Base-by-base conservation (phyloP, 371 early-diverging fungal species). In the Zychaea mexicana region DNA sequence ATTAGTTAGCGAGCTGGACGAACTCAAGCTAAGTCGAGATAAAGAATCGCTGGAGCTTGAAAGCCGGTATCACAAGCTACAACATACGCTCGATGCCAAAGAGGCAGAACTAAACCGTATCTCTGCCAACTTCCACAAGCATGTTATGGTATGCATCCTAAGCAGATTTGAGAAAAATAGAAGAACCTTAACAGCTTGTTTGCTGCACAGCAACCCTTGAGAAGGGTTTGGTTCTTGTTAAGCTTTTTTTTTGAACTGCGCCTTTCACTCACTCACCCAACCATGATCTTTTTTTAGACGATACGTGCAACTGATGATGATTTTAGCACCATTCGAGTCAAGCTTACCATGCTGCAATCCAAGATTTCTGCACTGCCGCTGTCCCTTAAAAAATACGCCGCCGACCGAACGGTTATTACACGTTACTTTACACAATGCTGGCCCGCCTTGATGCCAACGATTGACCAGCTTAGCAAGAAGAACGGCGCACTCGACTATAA, bases 301-400 rank as follows among this genome's bases (percentile, higher is more conserved):
- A 76, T 80, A 42, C 73, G 75, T 12, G 75, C 77, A 12, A 80
- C 80, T 0, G 80, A 80, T 38, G 80, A 77, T 49, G 80, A 80
- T 54, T 74, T 72, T 59, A 69, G 71, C 17, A 80, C 80, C 38
- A 74, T 80, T 60, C 71, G 57, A 22, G 66, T 67, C 45, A 70
- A 73, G 31, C 66, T 80, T 13, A 72, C 71, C 13, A 73, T 71
- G 62, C 70, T 80, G 54, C 76, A 80, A 67, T 68, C 73, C 42
- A 70, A 70, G 21, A 77, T 75, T 36, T 70, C 73, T 30, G 33
- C 74, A 39, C 62, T 80, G 57, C 69, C 77, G 8, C 72, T 74
- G 55, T 61, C 80, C 0, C 70, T 77, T 39, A 74, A 77, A 42
- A 60, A 65, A 36, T 74, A 73, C n/a, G 71, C 73, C 19, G 66